Evolutionary conservation across 2,329 filamentous ascomycete species (phyloP).

Genomic region (Parastagonospora nodorum): DNA sequence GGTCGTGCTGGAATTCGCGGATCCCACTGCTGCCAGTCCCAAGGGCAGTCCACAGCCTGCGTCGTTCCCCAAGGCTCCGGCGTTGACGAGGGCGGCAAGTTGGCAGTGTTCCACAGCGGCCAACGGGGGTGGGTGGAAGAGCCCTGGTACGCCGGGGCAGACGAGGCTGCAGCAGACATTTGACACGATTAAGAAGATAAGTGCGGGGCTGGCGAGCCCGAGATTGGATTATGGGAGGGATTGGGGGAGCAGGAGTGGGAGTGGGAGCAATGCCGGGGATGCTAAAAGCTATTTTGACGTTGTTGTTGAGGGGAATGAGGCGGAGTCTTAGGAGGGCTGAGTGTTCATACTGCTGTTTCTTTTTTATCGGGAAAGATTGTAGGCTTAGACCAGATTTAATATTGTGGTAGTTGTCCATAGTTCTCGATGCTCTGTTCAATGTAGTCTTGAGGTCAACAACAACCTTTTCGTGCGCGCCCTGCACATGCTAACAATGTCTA

Average conservation of each 20-base stretch:
- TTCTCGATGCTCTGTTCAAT: too few relatives aligned
- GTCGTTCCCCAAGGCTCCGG: not conserved
- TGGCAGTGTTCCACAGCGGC: not conserved
- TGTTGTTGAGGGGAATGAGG: slow-evolving; percentile 7
- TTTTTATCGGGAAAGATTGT: too few relatives aligned
- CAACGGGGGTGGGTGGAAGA: not conserved
- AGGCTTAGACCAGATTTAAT: too few relatives aligned
- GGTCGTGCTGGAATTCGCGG: slow-evolving; percentile 28
- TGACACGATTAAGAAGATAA: slow-evolving; percentile 34
- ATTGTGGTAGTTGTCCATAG: too few relatives aligned
- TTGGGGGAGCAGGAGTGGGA: not conserved
- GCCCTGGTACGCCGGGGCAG: not conserved
- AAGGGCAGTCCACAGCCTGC: not conserved
- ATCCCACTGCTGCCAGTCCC: slow-evolving; percentile 15
- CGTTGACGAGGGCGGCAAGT: not conserved
- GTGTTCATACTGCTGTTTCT: too few relatives aligned
- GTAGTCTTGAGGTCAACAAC: too few relatives aligned
- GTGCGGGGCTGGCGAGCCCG: slow-evolving; percentile 26
- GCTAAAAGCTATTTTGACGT: slow-evolving; percentile 31
- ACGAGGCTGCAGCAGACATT: slow-evolving; percentile 35
- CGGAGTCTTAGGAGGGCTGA: too few relatives aligned
- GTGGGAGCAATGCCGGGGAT: not conserved
- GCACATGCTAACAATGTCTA: too few relatives aligned
- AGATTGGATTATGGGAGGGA: slow-evolving; percentile 10
- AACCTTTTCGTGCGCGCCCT: too few relatives aligned